Base-by-base conservation (phyloP, 2,329 filamentous ascomycete species). In the Sclerotinia spermophila region DNA sequence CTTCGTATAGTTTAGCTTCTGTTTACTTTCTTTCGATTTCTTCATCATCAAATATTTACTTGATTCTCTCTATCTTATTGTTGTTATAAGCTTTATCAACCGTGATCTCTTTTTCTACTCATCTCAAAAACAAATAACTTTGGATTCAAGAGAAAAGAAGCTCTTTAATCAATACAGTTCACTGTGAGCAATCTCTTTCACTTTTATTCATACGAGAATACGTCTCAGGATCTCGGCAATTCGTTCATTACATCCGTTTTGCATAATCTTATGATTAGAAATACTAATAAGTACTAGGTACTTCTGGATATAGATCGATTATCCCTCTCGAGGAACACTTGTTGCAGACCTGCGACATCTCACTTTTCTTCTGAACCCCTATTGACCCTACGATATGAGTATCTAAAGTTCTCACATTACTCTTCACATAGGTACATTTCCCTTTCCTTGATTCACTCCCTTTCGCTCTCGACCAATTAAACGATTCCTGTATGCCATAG, bases 221-320 rank as follows among this genome's bases (percentile, higher is more conserved):
- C 24, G 15, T 65, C 61, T 65, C 61, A 53, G 33, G 21, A 24
- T 53, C 45, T 65, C 45, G 62, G 45, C 33, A 53, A 53, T 53
- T 40, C 10, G 15, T 65, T 40, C 33, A 51, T 51, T 8, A 27
- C 17, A 24, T 53, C 45, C 45, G 62, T 65, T 53, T 65, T 65
- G 45, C 44, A 65, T 65, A 65, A 65, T 30, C 33, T 40, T 65
- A 15, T 40, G 45, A 30, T 66, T 42, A 19, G n/a, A 27, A 65
- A 66, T 30, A 53, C 62, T 48, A 45, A 62, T 17, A 30, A 53
- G n/a, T n/a, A n/a, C n/a, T 30, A 53, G 38, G 19, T 40, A 4
- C n/a, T 51, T 65, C 35, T 66, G 45, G 55, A 40, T 66, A 53
- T 42, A 66, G 62, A 53, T 51, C 61, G 38, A 61, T 61, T 42